Evolutionary conservation across 2,329 filamentous ascomycete species (phyloP).

Genomic region (Dothistroma pini): DNA sequence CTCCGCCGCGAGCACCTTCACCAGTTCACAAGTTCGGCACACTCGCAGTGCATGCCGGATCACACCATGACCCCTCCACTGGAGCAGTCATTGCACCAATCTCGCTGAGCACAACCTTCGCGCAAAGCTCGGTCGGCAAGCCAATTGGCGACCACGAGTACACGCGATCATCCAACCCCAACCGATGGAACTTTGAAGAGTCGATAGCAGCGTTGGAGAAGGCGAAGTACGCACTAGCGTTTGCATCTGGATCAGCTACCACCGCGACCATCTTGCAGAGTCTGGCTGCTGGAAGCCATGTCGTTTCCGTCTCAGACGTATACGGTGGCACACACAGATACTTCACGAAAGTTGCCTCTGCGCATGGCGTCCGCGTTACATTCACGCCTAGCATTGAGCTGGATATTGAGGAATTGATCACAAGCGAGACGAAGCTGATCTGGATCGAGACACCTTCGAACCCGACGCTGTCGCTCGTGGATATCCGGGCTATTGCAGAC

Average conservation of each 20-base stretch:
- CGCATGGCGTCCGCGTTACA: slow-evolving; percentile 89
- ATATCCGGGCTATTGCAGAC: slow-evolving; percentile 80
- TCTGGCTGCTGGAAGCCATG: slow-evolving; percentile 83
- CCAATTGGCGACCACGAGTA: slow-evolving; percentile 92
- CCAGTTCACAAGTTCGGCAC: slow-evolving; percentile 84
- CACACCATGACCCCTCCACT: slow-evolving; percentile 83
- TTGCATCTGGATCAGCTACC: slow-evolving; percentile 88
- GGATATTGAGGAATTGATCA: slow-evolving; percentile 80
- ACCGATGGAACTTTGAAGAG: slow-evolving; percentile 89
- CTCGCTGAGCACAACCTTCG: slow-evolving; percentile 93
- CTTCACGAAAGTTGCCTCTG: slow-evolving; percentile 95
- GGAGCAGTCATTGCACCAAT: slow-evolving; percentile 96
- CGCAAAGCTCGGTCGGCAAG: slow-evolving; percentile 82
- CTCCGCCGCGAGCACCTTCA: slow-evolving; percentile 68
- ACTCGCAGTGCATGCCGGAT: slow-evolving; percentile 88
- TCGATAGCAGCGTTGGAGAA: slow-evolving; percentile 90
- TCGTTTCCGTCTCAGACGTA: slow-evolving; percentile 94
- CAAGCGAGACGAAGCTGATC: slow-evolving; percentile 82
- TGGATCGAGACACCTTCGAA: slow-evolving; percentile 98
- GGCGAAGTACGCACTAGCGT: slow-evolving; percentile 87
- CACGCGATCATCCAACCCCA: slow-evolving; percentile 88
- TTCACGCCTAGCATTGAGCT: slow-evolving; percentile 91
- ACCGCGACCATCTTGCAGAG: slow-evolving; percentile 93
- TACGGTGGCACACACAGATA: slow-evolving; percentile 98
- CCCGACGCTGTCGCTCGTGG: slow-evolving; percentile 86